Evolutionary conservation across 108 stramenopile genomes (phyloP).

Genomic region (Conticribra weissflogii): DNA sequence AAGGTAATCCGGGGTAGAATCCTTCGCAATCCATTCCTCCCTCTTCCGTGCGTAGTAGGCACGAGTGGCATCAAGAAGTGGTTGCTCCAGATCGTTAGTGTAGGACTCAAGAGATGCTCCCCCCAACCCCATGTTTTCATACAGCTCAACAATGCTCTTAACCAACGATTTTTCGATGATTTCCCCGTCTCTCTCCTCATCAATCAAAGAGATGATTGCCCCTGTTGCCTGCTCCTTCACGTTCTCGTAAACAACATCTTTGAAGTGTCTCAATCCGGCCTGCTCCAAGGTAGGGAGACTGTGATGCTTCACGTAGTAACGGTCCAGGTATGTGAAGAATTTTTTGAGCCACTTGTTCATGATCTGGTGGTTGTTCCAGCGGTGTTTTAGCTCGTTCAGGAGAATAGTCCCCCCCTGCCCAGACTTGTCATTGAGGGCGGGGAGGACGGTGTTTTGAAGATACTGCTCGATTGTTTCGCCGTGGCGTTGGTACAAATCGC

Average conservation of each 20-base stretch:
- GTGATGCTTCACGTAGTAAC: slow-evolving; percentile 98
- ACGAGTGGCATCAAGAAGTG: slow-evolving; percentile 87
- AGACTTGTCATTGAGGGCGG: slow-evolving; percentile 86
- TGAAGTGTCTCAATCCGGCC: slow-evolving; percentile 93
- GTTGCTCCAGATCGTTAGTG: slow-evolving; percentile 89
- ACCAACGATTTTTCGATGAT: slow-evolving; percentile 96
- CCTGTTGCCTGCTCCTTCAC: slow-evolving; percentile 86
- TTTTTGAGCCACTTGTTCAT: slow-evolving; percentile 99
- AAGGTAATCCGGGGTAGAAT: slow-evolving; percentile 96
- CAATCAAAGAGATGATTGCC: slow-evolving; percentile 92
- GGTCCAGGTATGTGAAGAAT: slow-evolving; percentile 99
- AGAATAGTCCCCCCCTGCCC: slow-evolving; percentile 87
- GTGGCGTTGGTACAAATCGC: slow-evolving; percentile 96
- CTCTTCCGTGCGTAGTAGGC: slow-evolving; percentile 93
- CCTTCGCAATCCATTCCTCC: slow-evolving; percentile 95
- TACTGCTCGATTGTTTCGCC: slow-evolving; percentile 94
- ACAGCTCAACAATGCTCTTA: slow-evolving; percentile 94
- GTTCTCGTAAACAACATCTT: slow-evolving; percentile 93
- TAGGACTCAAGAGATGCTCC: slow-evolving; percentile 92
- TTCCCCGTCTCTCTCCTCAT: slow-evolving; percentile 93
- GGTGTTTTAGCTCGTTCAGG: slow-evolving; percentile 90
- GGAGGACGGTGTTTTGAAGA: slow-evolving; percentile 89
- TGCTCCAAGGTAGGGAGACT: slow-evolving; percentile 88
- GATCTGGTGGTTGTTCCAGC: slow-evolving; percentile 98
- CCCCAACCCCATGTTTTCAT: slow-evolving; percentile 97